These are phyloP conservation scores for Fusarium graminum DNA, from an alignment of 2,329 filamentous ascomycete species.

Conservation along the genomic window DNA sequence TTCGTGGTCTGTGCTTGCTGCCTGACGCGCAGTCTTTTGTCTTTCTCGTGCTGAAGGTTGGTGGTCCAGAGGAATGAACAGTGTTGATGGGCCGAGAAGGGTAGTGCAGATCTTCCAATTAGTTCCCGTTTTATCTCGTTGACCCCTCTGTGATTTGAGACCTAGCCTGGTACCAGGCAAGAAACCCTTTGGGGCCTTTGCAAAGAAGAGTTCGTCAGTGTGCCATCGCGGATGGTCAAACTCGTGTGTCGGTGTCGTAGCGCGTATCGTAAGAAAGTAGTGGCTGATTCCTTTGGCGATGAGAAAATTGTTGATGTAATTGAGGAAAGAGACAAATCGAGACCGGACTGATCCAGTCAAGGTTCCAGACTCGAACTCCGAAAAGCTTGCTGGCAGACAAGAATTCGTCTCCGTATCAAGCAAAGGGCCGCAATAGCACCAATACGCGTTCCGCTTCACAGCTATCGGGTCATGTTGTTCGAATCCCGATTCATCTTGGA, in stretches of 20 bases:
- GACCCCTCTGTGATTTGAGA: neutral
- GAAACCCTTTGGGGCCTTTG: slow-evolving; percentile 27
- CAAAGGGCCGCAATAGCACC: slow-evolving; percentile 61
- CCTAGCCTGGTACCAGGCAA: slow-evolving; percentile 29
- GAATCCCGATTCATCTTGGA: neutral
- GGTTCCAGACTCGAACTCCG: slow-evolving; percentile 55
- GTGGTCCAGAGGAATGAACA: slow-evolving; percentile 56
- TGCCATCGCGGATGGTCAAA: slow-evolving; percentile 63
- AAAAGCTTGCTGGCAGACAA: slow-evolving; percentile 53
- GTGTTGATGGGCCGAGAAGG: slow-evolving; percentile 60
- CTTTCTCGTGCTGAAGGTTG: slow-evolving; percentile 52
- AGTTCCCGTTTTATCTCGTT: slow-evolving; percentile 40
- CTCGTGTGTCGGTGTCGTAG: slow-evolving; percentile 58
- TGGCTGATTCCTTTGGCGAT: slow-evolving; percentile 53
- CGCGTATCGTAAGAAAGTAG: slow-evolving; percentile 64
- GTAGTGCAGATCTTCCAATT: slow-evolving; percentile 64
- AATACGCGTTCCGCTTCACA: slow-evolving; percentile 54
- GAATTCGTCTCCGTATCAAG: slow-evolving; percentile 36
- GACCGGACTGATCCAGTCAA: slow-evolving; percentile 53
- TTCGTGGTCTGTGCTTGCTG: slow-evolving; percentile 52
- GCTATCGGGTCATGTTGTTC: neutral
- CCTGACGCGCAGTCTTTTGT: slow-evolving; percentile 50
- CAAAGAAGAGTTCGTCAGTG: slow-evolving; percentile 63
- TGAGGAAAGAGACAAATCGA: slow-evolving; percentile 57
- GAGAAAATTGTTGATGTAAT: slow-evolving; percentile 56